phyloP scores from a whole-genome alignment of 495 filamentous ascomycete genomes.

The Neurospora sp. region DNA sequence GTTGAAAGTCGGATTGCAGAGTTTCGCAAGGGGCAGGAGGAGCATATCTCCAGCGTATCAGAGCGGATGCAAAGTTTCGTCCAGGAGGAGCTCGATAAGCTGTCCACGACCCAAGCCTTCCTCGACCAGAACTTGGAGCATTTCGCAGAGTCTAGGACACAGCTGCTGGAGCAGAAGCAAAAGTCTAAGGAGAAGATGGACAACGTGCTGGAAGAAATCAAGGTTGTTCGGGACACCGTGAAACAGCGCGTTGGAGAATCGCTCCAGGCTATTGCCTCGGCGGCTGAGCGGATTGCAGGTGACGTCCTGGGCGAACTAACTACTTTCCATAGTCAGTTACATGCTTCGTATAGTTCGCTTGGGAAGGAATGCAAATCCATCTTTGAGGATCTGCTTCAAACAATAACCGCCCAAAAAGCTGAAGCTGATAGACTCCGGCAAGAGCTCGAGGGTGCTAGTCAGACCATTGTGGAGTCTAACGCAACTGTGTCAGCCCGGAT shows the following conservation, averaged over 20 bases:
- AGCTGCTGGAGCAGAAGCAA: constrained; percentile 57
- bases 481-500: constrained; percentile 54
- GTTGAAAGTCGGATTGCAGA: constrained; percentile 63
- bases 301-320: constrained; percentile 84
- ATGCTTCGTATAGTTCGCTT: constrained; percentile 75
- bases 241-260: constrained; percentile 79
- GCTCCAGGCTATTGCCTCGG: constrained; percentile 70
- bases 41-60: constrained; percentile 55
- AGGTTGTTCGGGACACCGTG: constrained; percentile 73
- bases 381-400: constrained; percentile 68
- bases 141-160: constrained; percentile 55
- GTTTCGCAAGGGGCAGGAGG: constrained; percentile 60
- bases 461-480: constrained; percentile 55
- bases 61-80: constrained; percentile 65
- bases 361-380: constrained; percentile 80
- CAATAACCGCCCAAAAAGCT: constrained; percentile 64
- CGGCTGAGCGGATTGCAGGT: constrained; percentile 77
- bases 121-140: constrained; percentile 54
- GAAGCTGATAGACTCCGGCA: constrained; percentile 64
- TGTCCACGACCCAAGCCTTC: constrained; percentile 55
- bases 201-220: constrained; percentile 81
- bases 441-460: constrained; percentile 59
- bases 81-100: constrained; percentile 54
- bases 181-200: constrained; percentile 83
- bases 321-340: constrained; percentile 72